These are phyloP conservation scores for Botrytis porri DNA, from an alignment of 2,329 filamentous ascomycete species.

Conservation along the genomic window DNA sequence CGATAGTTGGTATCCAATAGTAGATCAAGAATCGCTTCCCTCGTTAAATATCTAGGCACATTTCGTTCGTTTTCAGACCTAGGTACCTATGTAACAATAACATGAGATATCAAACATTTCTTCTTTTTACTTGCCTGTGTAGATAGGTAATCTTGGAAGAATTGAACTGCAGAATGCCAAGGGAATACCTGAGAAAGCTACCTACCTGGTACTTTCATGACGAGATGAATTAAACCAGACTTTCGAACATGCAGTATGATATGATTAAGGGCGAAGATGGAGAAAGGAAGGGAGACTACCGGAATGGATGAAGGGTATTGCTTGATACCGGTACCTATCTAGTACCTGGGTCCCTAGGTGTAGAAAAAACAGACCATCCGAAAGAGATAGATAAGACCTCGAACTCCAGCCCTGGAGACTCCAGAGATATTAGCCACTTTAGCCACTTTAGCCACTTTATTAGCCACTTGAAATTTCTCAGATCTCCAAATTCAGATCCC, in stretches of 20 bases:
- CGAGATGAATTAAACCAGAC: background rate
- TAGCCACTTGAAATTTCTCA: too few relatives aligned
- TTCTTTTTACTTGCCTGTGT: background rate
- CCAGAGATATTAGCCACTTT: background rate
- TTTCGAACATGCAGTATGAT: background rate
- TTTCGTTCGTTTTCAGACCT: too few relatives aligned
- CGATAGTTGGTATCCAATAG: slow-evolving; percentile 22
- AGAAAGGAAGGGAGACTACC: background rate
- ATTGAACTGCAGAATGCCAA: background rate
- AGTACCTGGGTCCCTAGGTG: too few relatives aligned
- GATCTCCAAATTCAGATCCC: too few relatives aligned
- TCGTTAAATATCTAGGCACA: background rate
- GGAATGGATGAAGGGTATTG: background rate
- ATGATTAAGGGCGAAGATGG: background rate
- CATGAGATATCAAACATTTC: background rate
- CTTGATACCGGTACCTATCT: background rate
- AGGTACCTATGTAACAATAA: background rate
- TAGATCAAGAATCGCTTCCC: slow-evolving; percentile 19
- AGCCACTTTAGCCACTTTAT: background rate
- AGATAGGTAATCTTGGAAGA: background rate
- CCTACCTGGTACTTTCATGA: background rate
- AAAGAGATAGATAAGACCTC: background rate
- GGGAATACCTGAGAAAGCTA: background rate
- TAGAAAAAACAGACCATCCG: background rate
- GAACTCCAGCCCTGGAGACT: too few relatives aligned